Conservation (phyloP, 2,329 filamentous ascomycete species). For the Tolypocladium ophioglossoides region DNA sequence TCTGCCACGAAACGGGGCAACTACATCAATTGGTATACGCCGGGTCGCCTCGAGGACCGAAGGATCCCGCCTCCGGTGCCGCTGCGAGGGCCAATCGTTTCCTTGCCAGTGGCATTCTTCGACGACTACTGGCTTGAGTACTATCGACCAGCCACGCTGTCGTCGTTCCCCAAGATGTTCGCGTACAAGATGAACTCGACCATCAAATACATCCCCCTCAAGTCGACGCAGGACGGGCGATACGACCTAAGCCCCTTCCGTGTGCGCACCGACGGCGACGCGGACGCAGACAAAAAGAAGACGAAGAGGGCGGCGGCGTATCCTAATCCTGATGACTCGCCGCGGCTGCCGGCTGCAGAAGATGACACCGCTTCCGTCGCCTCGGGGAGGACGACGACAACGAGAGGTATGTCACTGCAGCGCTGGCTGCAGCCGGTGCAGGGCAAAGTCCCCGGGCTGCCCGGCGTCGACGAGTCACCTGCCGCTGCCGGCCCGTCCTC, state of each 20-base stretch:
- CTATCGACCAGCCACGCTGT: slow-evolving; percentile 79
- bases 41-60: slow-evolving; percentile 56
- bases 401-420: slow-evolving; percentile 44
- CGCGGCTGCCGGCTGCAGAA: slow-evolving; percentile 17
- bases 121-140: slow-evolving; percentile 98
- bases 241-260: slow-evolving; percentile 86
- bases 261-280: slow-evolving; percentile 55
- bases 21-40: slow-evolving; percentile 87
- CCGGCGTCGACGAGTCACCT: not conserved
- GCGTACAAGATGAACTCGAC: slow-evolving; percentile 87
- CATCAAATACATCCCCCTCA: slow-evolving; percentile 70
- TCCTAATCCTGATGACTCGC: slow-evolving; percentile 43
- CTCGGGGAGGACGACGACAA: slow-evolving; percentile 25
- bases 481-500: not conserved
- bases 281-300: slow-evolving; percentile 51
- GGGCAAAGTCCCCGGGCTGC: slow-evolving; percentile 17
- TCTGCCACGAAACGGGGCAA: slow-evolving; percentile 49
- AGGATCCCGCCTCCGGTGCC: slow-evolving; percentile 37
- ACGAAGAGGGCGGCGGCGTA: slow-evolving; percentile 60
- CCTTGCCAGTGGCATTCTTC: slow-evolving; percentile 48
- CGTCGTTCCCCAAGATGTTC: slow-evolving; percentile 86
- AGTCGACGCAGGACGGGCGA: slow-evolving; percentile 58
- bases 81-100: slow-evolving; percentile 23
- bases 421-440: slow-evolving; percentile 48
- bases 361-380: slow-evolving; percentile 29